Conservation (phyloP, 148 eudicot species). For the Rhododendron ovatum region DNA sequence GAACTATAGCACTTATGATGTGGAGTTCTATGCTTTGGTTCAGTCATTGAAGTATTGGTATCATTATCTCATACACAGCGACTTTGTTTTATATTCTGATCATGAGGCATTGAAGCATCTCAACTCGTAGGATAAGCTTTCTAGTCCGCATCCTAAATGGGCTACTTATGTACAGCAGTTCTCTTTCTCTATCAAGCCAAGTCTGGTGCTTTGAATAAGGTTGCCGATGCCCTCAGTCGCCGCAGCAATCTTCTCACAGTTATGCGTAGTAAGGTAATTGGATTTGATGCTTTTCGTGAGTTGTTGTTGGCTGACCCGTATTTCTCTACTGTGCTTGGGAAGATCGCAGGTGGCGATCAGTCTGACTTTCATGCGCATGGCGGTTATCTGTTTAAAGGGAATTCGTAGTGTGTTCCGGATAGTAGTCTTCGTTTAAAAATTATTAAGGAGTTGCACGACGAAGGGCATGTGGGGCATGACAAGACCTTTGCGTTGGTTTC, state of each 20-base stretch:
- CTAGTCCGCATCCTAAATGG: no score
- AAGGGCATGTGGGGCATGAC: neutral
- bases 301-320: neutral
- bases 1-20: no score
- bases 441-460: neutral
- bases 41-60: no score
- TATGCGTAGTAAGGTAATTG: neutral
- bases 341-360: no score
- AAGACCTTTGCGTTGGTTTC: neutral
- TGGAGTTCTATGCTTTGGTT: no score
- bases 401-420: neutral
- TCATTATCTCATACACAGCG: no score
- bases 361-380: neutral
- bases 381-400: neutral
- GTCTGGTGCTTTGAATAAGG: no score
- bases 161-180: no score
- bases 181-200: no score
- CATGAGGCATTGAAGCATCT: no score
- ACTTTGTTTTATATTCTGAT: no score
- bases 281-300: neutral
- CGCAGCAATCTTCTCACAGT: neutral
- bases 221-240: neutral
- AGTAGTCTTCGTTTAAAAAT: neutral
- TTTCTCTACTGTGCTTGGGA: neutral
- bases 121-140: no score